Evolutionary conservation across 2,329 filamentous ascomycete genomes (phyloP), one percentile per base, ranked within the genome.

Genomic region (Cladophialophora immunda): DNA sequence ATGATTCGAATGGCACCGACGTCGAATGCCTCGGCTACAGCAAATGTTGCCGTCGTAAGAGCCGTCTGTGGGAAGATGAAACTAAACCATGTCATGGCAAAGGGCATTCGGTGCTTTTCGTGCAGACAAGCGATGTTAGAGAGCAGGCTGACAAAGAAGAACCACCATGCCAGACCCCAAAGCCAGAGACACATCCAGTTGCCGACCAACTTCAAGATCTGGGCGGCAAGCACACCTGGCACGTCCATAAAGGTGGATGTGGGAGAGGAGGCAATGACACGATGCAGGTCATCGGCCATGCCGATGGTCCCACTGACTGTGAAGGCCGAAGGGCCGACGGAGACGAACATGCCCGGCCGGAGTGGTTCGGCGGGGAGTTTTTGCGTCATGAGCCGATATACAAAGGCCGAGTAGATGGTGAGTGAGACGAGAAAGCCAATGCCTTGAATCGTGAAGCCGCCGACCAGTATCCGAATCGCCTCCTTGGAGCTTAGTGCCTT

Each of bases 331-430:
- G 92, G 92, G 36, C 92, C 92, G 30, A 95, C 91, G 1, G 87
- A 90, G 68, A 95, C 92, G 76, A 95, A 95, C 88, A 96, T 93
- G 73, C 90, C 92, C 0, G 92, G 92, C 11, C 92, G 86, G 22
- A 92, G 85, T 50, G 86, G 88, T 74, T 94, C 92, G 62, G 87
- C 85, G 0, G 92, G 92, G 0, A 96, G 82, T 73, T 95, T 95
- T 74, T 94, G 91, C 0, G 92, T 94, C 92, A 95, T 95, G 30
- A 96, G 84, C 32, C 92, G 87, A 76, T 95, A 95, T 58, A 96
- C 87, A 75, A 94, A 95, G 58, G 92, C 91, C 0, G 90, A 87
- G 69, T 93, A 93, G 29, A 96, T 91, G 89, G 94, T 94, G 66
- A 94, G 85, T 0, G 85, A 85, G 52, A 90, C 84, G 70, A 89